Evolutionary conservation across 441 rosid genomes (phyloP), one percentile per base, ranked within the genome.

Genomic region (Flueggea neowawraea): DNA sequence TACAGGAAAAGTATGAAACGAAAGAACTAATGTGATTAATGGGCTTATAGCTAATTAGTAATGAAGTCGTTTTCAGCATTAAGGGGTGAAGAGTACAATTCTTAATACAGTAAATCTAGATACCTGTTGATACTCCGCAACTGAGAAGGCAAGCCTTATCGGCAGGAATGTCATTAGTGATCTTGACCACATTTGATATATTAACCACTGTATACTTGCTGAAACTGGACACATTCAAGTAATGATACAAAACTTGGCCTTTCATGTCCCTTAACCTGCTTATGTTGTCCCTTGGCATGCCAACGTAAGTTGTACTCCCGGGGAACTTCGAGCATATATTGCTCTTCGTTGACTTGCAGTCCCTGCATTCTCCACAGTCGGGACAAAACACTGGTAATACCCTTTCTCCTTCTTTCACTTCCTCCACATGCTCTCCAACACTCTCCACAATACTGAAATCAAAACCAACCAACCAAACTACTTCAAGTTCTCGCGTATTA

Each of bases 181-280:
- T 76, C 76, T 82, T 88, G 13, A 86, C 89, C 2, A 86, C 69
- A 61, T 82, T 73, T 0, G 70, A 79, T 6, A 82, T 61, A 36
- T 91, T 94, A 5, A 91, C 87, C 10, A 88, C 90, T 0, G 88
- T 86, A 53, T 83, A 88, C 81, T 88, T 81, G 0, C 75, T 3
- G 65, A 91, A 84, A 76, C 91, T 88, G 10, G 91, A 91, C 4
- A 91, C 90, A 2, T 0, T 49, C 5, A 91, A 2, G 59, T 72
- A 79, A 79, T 88, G 87, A 70, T 83, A 61, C 41, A 88, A 43
- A 12, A 31, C 48, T 62, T 88, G 78, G 16, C 97, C 97, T 5
- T 76, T 69, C 52, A 57, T 66, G 64, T 75, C 87, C 49, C 77
- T 76, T 50, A 90, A 90, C 64, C 92, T 71, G 62, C 73, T 49